A percentile compares a stretch with the other conserved stretches of the same genome.
These are phyloP conservation scores for Nissolia schottii DNA, from an alignment of 306 rosid species.

Conservation along the genomic window DNA sequence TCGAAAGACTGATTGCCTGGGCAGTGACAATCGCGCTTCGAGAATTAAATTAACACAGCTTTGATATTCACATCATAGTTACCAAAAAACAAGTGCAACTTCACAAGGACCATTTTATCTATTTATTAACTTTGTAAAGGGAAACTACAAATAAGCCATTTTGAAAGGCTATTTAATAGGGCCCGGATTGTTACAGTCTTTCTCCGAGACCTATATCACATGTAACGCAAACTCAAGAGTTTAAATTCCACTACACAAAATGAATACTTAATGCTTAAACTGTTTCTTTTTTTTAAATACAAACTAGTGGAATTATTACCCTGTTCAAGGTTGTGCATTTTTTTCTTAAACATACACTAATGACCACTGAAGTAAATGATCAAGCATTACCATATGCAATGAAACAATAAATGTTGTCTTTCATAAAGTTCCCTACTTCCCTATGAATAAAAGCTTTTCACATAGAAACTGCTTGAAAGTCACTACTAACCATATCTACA, in stretches of 20 bases:
- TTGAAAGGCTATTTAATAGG: constrained; percentile 9
- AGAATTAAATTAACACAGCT: background rate
- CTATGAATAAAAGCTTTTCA: constrained; percentile 17
- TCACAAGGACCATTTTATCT: background rate
- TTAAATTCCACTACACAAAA: background rate
- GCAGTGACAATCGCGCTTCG: background rate
- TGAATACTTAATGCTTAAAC: background rate
- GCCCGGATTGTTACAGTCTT: background rate
- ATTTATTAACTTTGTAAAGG: background rate
- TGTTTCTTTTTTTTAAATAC: background rate
- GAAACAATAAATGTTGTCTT: background rate
- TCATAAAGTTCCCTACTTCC: background rate
- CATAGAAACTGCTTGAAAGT: constrained; percentile 18
- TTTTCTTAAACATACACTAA: background rate
- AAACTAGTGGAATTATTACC: background rate
- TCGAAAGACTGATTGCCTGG: constrained; percentile 8
- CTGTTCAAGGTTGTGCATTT: background rate
- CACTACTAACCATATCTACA: constrained; percentile 68
- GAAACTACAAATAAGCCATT: background rate
- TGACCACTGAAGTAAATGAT: background rate
- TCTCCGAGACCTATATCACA: background rate
- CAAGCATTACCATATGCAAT: background rate
- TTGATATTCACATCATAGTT: background rate
- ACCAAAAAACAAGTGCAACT: background rate
- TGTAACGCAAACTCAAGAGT: background rate